Base-by-base conservation (phyloP, 371 early-diverging fungal genomes). In the Circinella minor region DNA sequence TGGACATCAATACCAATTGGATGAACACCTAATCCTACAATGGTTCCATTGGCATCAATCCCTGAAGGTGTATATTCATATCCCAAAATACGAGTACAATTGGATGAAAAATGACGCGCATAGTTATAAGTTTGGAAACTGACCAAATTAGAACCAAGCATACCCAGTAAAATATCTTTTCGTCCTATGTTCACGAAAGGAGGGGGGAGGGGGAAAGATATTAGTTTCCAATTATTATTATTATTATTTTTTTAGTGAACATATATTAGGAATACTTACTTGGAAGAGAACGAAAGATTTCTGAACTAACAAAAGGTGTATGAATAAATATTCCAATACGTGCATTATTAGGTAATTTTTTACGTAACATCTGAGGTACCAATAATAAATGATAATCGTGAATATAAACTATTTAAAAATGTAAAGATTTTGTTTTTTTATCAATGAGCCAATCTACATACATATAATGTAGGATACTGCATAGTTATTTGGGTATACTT, bases 321-420 rank as follows among this genome's bases (percentile, higher is more conserved):
- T 99, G 99, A 64, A 99, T 83, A 83, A 99, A 99, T 88, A 96
- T 98, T 38, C 99, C 99, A 71, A 99, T 95, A 78, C 94, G 94
- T 70, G 98, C 91, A 68, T 93, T 27, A 27, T 27, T 86, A 0
- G 96, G 97, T 18, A 74, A 69, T 36, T 68, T 71, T 49, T 78
- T 76, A 18, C 81, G 70, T 51, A 99, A 77, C 88, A 99, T 83
- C 17, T 85, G 81, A 18, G 99, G 99, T 46, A 99, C 86, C 51
- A 99, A 84, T 97, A 99, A 97, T 63, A 99, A 81, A 78, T 99
- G 99, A 82, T 99, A 99, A 82, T 99, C 99, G 68, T 99, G 99
- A n/a, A 99, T 94, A 98, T 34, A 27, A 34, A 57, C 57, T 57
- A 34, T 8, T 8, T 54, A 27, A n/a, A n/a, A n/a, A n/a, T n/a